Evolutionary conservation across 257 asterid species (phyloP).

Genomic region (Schizonepeta tenuifolia): DNA sequence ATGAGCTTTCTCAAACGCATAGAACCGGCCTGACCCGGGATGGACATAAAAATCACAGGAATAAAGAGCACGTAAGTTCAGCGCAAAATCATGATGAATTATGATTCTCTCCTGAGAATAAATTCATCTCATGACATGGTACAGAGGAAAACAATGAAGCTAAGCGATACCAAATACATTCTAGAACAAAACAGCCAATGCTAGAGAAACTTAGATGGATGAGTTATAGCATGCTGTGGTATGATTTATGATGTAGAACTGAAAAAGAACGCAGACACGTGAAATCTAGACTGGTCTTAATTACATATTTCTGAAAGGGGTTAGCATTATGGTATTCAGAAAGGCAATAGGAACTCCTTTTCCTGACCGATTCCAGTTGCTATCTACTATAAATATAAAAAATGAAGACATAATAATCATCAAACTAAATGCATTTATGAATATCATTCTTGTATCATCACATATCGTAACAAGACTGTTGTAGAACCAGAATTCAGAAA

Average conservation of each 20-base stretch:
- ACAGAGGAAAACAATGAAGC: constrained; percentile 17
- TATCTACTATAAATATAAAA: constrained; percentile 4
- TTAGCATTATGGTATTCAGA: constrained; percentile 1
- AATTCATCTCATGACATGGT: constrained; percentile 15
- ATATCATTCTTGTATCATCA: not conserved
- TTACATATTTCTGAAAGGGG: not conserved
- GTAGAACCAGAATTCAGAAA: not conserved
- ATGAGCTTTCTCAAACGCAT: constrained; percentile 98
- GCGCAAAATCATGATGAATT: constrained; percentile 15
- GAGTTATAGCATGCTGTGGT: not conserved
- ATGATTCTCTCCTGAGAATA: constrained; percentile 9
- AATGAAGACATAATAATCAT: not conserved
- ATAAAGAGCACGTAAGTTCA: not conserved
- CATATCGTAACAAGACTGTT: not conserved
- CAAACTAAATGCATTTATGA: not conserved
- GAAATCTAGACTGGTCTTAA: constrained; percentile 10
- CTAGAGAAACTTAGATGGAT: not conserved
- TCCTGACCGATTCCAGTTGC: not conserved
- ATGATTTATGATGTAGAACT: not conserved
- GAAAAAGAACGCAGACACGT: not conserved
- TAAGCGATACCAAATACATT: not conserved
- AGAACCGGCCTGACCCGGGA: constrained; percentile 80
- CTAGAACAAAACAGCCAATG: not conserved
- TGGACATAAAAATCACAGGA: constrained; percentile 27
- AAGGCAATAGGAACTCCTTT: not conserved